phyloP scores from a whole-genome alignment of 768 basidiomycete species.

The Suillus alpinus region DNA sequence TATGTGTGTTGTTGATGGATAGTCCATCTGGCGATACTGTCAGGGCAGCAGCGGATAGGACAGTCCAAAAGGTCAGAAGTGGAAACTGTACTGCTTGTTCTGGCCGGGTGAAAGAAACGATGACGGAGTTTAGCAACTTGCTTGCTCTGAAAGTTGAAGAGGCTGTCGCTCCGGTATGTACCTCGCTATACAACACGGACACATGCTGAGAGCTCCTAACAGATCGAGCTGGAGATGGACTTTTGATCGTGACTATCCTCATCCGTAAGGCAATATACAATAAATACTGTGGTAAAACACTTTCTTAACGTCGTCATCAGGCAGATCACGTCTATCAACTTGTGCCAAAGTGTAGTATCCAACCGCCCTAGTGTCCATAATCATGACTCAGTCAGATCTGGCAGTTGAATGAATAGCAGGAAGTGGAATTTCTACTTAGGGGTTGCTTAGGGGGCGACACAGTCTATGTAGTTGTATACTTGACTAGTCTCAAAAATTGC shows the following conservation, averaged over 20 bases:
- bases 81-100: slow-evolving; percentile 4
- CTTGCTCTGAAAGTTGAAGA: slow-evolving; percentile 16
- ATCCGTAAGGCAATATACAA: not conserved
- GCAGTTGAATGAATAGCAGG: not conserved
- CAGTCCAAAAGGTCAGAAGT: slow-evolving; percentile 3
- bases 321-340: not conserved
- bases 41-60: not conserved
- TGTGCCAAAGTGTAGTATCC: not conserved
- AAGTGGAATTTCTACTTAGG: not conserved
- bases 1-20: slow-evolving; percentile 11
- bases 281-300: not conserved
- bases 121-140: slow-evolving; percentile 15
- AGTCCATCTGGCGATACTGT: slow-evolving; percentile 19
- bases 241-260: slow-evolving; percentile 3
- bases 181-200: not conserved
- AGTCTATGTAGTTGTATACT: too few species aligned
- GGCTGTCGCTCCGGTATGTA: slow-evolving; percentile 10
- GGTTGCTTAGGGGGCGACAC: not conserved
- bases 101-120: slow-evolving; percentile 7
- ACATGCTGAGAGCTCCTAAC: not conserved
- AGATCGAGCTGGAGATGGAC: slow-evolving; percentile 13
- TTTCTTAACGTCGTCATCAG: not conserved
- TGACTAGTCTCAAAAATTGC: not conserved
- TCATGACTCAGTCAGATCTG: not conserved
- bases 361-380: not conserved